Conservation (phyloP, 257 asterid genomes). For the Verbena officinalis region DNA sequence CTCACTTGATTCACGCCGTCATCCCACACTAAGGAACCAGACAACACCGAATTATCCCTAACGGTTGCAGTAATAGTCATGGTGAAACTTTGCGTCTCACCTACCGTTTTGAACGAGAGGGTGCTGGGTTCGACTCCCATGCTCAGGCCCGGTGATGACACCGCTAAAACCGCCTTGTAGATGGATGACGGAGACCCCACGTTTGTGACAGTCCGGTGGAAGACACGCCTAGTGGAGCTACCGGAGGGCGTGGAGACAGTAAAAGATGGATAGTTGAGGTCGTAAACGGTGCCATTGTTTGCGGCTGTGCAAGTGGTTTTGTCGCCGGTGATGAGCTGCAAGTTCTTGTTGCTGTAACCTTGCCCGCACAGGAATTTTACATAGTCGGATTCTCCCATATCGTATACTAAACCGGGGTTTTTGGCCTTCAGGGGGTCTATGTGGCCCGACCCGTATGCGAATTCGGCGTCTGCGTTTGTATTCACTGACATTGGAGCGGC, state of each 20-base stretch:
- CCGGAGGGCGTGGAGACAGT: constrained; percentile 32
- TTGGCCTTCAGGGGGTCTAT: constrained; percentile 61
- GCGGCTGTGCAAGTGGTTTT: constrained; percentile 47
- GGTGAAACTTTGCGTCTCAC: constrained; percentile 40
- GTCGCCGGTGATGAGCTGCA: constrained; percentile 56
- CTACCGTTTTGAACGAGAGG: constrained; percentile 44
- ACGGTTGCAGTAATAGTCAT: constrained; percentile 40
- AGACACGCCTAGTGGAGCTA: constrained; percentile 29
- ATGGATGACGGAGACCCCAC: constrained; percentile 61
- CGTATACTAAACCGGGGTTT: constrained; percentile 65
- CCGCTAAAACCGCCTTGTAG: constrained; percentile 38
- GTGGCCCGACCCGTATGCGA: constrained; percentile 79
- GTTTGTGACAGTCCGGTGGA: constrained; percentile 57
- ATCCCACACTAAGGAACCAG: constrained; percentile 60
- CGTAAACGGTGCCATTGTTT: constrained; percentile 52
- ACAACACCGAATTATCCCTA: constrained; percentile 12
- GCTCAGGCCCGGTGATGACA: constrained; percentile 25
- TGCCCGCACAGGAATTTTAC: constrained; percentile 72
- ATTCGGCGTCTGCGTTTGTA: constrained; percentile 52
- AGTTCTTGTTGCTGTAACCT: constrained; percentile 52
- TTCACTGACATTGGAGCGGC: constrained; percentile 47
- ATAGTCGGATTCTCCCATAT: constrained; percentile 52
- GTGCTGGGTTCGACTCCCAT: constrained; percentile 43
- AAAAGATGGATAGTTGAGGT: constrained; percentile 68
- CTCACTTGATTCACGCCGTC: constrained; percentile 62